A percentile compares a stretch with the other conserved stretches of the same genome.
These are phyloP conservation scores for Trichaptum fuscoviolaceum DNA, from an alignment of 768 basidiomycete genomes.

Conservation along the genomic window DNA sequence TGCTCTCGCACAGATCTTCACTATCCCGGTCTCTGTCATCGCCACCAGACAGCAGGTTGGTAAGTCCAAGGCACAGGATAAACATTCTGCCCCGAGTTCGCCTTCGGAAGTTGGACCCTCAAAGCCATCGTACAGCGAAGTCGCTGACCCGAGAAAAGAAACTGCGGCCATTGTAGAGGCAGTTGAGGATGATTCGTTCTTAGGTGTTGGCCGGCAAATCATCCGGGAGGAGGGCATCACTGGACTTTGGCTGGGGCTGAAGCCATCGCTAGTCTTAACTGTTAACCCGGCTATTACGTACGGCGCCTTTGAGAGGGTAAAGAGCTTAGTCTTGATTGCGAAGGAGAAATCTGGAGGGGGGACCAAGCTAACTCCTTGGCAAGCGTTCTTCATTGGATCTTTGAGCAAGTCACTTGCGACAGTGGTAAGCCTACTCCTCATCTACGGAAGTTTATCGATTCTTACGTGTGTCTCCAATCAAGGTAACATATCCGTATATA, in stretches of 20 bases:
- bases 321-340: conserved; percentile 61
- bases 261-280: conserved; percentile 90
- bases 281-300: conserved; percentile 98
- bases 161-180: conserved; percentile 8
- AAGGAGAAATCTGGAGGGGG: conserved; percentile 35
- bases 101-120: neutral
- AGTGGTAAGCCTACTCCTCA: conserved; percentile 52
- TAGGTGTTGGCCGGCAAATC: conserved; percentile 79
- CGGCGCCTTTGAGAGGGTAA: conserved; percentile 89
- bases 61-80: conserved; percentile 24
- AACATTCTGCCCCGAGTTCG: conserved; percentile 7
- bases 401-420: conserved; percentile 94
- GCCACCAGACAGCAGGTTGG: conserved; percentile 96
- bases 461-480: neutral
- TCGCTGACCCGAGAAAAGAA: neutral
- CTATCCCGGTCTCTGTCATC: conserved; percentile 96
- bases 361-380: conserved; percentile 67
- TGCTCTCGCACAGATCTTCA: conserved; percentile 94
- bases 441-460: neutral
- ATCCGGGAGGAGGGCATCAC: conserved; percentile 81
- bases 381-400: conserved; percentile 85
- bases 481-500: conserved; percentile 95
- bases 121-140: conserved; percentile 1
- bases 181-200: conserved; percentile 60
- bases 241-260: conserved; percentile 90